Evolutionary conservation across 805 yeast genomes (phyloP).

Genomic region (Priceomyces carsonii): DNA sequence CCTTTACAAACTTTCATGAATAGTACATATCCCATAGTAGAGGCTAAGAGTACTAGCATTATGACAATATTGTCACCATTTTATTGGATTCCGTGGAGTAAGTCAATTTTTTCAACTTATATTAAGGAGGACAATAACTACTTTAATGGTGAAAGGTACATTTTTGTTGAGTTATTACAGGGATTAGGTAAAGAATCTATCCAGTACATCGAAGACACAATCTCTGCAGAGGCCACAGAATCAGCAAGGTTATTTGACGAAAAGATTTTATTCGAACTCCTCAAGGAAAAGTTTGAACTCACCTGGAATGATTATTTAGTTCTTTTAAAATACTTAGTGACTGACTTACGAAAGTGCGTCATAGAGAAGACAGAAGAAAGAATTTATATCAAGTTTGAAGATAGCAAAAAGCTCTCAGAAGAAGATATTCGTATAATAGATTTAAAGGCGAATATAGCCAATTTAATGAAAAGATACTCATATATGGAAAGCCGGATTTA

Average conservation of each 20-base stretch:
- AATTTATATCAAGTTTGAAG: constrained; percentile 22
- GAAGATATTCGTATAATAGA: constrained; percentile 33
- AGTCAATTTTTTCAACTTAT: constrained; percentile 10
- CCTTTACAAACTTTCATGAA: constrained; percentile 16
- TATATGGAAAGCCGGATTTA: constrained; percentile 20
- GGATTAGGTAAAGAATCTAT: constrained; percentile 7
- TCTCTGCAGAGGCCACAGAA: constrained; percentile 13
- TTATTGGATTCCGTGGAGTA: constrained; percentile 16
- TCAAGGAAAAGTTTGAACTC: constrained; percentile 12
- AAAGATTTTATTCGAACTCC: constrained; percentile 10
- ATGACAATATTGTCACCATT: constrained; percentile 11
- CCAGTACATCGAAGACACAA: constrained; percentile 6
- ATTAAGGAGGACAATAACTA: constrained; percentile 13
- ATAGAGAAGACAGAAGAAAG: constrained; percentile 11
- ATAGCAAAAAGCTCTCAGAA: constrained; percentile 16
- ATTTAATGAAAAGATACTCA: constrained; percentile 16
- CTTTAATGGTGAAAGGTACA: constrained; percentile 23
- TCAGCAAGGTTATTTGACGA: constrained; percentile 16
- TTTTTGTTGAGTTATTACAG: constrained; percentile 21
- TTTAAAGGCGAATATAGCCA: constrained; percentile 21
- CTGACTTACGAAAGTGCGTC: constrained; percentile 22
- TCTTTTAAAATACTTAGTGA: constrained; percentile 24
- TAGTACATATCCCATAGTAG: constrained; percentile 6
- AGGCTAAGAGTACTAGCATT: constrained; percentile 1
- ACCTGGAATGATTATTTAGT: constrained; percentile 26